Evolutionary conservation across 225 moss, liverwort and hornwort genomes (phyloP).

Genomic region (Bryoerythrophyllum caledonicum): DNA sequence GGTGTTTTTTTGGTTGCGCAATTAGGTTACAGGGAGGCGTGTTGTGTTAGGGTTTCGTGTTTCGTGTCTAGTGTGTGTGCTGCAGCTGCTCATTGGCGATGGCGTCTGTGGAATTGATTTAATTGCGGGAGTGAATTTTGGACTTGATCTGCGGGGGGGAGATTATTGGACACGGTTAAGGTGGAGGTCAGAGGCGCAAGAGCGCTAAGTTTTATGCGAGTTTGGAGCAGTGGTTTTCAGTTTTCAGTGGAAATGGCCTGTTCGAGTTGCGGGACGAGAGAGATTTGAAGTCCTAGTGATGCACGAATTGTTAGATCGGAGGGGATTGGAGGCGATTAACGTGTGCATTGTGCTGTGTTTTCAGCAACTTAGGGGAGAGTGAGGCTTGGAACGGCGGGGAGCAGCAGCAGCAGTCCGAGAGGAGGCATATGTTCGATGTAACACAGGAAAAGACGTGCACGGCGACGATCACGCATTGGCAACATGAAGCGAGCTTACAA

Average conservation of each 20-base stretch:
- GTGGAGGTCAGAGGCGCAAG: conserved; percentile 5
- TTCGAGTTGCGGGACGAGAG: conserved; percentile 17
- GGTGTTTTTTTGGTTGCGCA: conserved; percentile 5
- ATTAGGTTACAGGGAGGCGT: conserved; percentile 19
- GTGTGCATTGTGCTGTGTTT: conserved; percentile 1
- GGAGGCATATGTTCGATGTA: conserved; percentile 30
- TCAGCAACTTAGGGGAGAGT: conserved; percentile 27
- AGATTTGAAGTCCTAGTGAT: conserved; percentile 1
- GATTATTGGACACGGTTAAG: neutral
- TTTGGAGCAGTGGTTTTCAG: conserved; percentile 3
- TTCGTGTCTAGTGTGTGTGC: neutral
- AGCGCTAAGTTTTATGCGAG: conserved; percentile 4
- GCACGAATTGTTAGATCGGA: neutral
- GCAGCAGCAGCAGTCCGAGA: conserved; percentile 33
- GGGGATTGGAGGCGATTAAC: conserved; percentile 7
- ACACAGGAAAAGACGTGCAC: conserved; percentile 8
- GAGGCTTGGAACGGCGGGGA: conserved; percentile 32
- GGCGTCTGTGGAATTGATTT: conserved; percentile 12
- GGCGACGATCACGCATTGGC: conserved; percentile 39
- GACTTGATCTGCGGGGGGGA: conserved; percentile 2
- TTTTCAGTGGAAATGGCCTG: conserved; percentile 3
- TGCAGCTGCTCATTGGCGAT: conserved; percentile 12
- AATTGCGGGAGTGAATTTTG: neutral
- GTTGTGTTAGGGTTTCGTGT: conserved; percentile 22
- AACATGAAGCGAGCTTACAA: conserved; percentile 99